Percentiles rank a stretch among this genome's conserved stretches.
Conservation (phyloP, 2,329 filamentous ascomycete genomes). For the Knufia petricola region DNA sequence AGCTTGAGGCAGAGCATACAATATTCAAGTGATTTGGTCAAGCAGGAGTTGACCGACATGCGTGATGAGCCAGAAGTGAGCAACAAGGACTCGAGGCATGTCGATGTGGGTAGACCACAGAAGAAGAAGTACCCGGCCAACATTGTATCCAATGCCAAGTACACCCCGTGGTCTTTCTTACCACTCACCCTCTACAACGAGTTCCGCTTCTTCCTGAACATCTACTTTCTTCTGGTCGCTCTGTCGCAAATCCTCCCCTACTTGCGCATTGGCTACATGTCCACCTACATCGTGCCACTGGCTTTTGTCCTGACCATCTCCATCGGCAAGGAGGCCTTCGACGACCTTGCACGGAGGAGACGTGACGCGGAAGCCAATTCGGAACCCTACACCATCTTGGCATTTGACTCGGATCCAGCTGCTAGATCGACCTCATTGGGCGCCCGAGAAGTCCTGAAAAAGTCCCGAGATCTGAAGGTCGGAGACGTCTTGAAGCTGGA, state of each 20-base stretch:
- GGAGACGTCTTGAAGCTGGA: constrained; percentile 89
- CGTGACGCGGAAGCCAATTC: constrained; percentile 92
- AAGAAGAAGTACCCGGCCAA: constrained; percentile 75
- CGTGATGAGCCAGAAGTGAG: constrained; percentile 29
- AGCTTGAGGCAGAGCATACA: constrained; percentile 49
- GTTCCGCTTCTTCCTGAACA: constrained; percentile 99
- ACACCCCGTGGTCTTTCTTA: constrained; percentile 87
- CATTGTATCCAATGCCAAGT: constrained; percentile 92
- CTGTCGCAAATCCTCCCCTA: constrained; percentile 85
- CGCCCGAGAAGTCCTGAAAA: constrained; percentile 57
- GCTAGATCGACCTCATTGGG: constrained; percentile 21
- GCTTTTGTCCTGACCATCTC: constrained; percentile 88
- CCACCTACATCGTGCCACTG: constrained; percentile 85
- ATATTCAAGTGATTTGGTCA: constrained; percentile 21
- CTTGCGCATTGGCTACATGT: constrained; percentile 84
- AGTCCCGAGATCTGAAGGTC: constrained; percentile 80
- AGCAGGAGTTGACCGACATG: constrained; percentile 21
- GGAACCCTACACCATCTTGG: constrained; percentile 71
- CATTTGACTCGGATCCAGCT: constrained; percentile 46
- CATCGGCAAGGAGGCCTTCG: constrained; percentile 87
- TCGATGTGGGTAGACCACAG: constrained; percentile 66
- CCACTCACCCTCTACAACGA: constrained; percentile 95
- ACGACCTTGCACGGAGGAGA: constrained; percentile 77
- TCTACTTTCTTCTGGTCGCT: constrained; percentile 94
- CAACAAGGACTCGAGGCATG: constrained; percentile 53